Conservation (phyloP, 2,329 filamentous ascomycete genomes). For the Alternaria infectoria region DNA sequence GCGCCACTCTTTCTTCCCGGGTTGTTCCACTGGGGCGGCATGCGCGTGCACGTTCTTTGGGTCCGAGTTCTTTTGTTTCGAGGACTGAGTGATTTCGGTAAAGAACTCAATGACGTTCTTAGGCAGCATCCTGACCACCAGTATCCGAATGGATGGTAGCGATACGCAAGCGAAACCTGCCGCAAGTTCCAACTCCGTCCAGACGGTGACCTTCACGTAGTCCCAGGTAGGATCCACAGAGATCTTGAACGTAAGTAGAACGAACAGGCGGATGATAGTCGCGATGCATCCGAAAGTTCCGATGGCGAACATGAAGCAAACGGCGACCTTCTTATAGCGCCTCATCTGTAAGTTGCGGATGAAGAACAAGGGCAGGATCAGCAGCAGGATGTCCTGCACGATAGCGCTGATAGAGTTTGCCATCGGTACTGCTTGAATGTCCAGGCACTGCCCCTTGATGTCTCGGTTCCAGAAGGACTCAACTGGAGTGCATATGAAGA, state of each 20-base stretch:
- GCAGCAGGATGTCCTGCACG: constrained; percentile 32
- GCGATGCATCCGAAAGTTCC: constrained; percentile 37
- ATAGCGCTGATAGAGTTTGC: constrained; percentile 33
- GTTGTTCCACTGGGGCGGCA: neutral
- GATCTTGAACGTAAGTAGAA: constrained; percentile 28
- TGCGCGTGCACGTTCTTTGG: neutral
- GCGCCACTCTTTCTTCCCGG: constrained; percentile 8
- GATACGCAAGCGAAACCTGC: constrained; percentile 31
- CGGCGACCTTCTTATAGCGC: constrained; percentile 26
- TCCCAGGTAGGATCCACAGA: constrained; percentile 38
- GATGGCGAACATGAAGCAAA: constrained; percentile 34
- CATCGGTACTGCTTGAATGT: constrained; percentile 26
- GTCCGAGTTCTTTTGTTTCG: neutral
- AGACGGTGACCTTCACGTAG: constrained; percentile 29
- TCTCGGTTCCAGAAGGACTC: constrained; percentile 37
- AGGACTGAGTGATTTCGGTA: constrained; percentile 11
- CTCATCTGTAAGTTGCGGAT: constrained; percentile 32
- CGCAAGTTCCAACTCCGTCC: constrained; percentile 35
- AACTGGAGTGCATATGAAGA: constrained; percentile 34
- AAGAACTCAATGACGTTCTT: constrained; percentile 12
- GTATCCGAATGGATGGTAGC: constrained; percentile 31
- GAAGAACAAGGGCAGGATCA: constrained; percentile 30
- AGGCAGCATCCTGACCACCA: constrained; percentile 21
- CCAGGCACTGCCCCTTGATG: constrained; percentile 29
- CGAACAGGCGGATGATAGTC: constrained; percentile 32